Evolutionary conservation across 2,329 filamentous ascomycete species (phyloP).

Genomic region (Pyricularia sp.): DNA sequence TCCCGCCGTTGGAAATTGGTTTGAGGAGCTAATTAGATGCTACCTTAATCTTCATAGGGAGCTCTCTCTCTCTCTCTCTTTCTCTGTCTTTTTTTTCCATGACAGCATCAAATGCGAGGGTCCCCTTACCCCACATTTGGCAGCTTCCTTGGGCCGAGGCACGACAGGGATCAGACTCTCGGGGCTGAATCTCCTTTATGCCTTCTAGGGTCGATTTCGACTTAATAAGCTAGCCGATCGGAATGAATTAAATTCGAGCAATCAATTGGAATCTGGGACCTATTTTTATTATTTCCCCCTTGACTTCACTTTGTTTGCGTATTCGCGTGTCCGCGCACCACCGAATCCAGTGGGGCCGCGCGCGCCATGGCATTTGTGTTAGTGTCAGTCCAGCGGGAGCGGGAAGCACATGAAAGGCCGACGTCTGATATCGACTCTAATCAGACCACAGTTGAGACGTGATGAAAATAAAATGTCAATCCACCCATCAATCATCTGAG

Average conservation of each 20-base stretch:
- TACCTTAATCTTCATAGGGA: background rate
- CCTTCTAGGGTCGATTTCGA: background rate
- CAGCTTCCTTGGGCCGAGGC: conserved; percentile 2
- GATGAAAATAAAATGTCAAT: background rate
- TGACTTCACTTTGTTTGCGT: background rate
- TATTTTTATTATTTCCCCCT: background rate
- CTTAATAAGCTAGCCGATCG: background rate
- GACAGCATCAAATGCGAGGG: background rate
- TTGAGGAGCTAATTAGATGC: background rate
- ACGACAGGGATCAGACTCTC: background rate
- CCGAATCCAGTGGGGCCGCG: background rate
- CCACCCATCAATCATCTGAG: background rate
- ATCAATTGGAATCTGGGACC: background rate
- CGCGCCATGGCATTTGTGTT: background rate
- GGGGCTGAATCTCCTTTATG: background rate
- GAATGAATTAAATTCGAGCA: background rate
- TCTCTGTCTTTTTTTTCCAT: too few species aligned
- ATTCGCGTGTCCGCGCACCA: too few species aligned
- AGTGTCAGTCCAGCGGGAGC: background rate
- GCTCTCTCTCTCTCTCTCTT: too few species aligned
- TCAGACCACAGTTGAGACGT: background rate
- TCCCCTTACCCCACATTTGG: conserved; percentile 1
- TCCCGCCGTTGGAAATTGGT: background rate
- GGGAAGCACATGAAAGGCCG: background rate
- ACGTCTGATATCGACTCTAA: background rate